Evolutionary conservation across 345 rosid genomes (phyloP).

Genomic region (Arabidopsis arenosa): DNA sequence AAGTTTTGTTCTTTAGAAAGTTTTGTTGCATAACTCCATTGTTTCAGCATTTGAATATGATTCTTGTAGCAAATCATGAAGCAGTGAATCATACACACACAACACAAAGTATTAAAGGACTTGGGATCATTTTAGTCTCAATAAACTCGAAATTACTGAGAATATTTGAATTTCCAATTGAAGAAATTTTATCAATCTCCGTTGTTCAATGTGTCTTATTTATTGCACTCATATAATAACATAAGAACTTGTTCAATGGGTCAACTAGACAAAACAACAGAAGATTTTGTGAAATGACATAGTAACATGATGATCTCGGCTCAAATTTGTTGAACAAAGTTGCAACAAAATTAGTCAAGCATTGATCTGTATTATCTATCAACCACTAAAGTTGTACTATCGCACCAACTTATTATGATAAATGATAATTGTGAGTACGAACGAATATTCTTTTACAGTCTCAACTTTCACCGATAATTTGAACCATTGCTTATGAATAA

Average conservation of each 20-base stretch:
- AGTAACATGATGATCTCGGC: slow-evolving; percentile 22
- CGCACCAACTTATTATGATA: slow-evolving; percentile 20
- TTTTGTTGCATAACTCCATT: slow-evolving; percentile 20
- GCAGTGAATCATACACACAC: slow-evolving; percentile 15
- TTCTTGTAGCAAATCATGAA: not conserved
- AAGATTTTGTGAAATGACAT: slow-evolving; percentile 20
- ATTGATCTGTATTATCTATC: slow-evolving; percentile 6
- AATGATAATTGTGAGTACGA: slow-evolving; percentile 36
- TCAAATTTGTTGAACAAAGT: slow-evolving; percentile 26
- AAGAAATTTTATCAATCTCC: not conserved
- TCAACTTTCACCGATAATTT: slow-evolving; percentile 9
- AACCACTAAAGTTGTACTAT: slow-evolving; percentile 38
- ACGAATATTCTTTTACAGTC: slow-evolving; percentile 40
- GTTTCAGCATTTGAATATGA: not conserved
- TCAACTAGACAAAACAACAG: not conserved
- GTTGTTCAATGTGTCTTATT: not conserved
- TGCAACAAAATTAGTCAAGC: slow-evolving; percentile 16
- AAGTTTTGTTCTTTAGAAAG: slow-evolving; percentile 30
- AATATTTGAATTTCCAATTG: not conserved
- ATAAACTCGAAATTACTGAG: not conserved
- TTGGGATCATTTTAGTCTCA: not conserved
- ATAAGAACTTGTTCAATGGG: not conserved
- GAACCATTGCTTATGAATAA: slow-evolving; percentile 41
- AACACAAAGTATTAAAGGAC: not conserved
- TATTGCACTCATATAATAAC: not conserved